Evolutionary conservation across 306 rosid genomes (phyloP).

Genomic region (Astragalus glycyphyllos): DNA sequence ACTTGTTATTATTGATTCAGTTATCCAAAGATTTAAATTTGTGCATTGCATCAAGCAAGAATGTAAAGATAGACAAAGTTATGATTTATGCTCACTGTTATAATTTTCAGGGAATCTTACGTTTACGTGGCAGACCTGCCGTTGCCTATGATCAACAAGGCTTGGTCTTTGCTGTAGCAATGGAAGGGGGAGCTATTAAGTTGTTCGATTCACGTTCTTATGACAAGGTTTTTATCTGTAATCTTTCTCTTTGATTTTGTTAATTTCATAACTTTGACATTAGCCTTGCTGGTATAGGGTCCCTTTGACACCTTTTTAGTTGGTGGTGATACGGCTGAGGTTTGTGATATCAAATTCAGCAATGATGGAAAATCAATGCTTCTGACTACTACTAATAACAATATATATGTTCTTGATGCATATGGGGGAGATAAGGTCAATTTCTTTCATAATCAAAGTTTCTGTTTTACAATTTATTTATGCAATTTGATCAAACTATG

Average conservation of each 20-base stretch:
- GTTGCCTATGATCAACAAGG: constrained; percentile 99
- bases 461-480: constrained; percentile 24
- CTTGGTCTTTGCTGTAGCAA: constrained; percentile 97
- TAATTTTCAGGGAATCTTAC: constrained; percentile 86
- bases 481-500: constrained; percentile 19
- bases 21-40: constrained; percentile 20
- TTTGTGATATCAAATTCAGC: constrained; percentile 96
- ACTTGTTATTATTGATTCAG: constrained; percentile 33
- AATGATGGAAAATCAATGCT: constrained; percentile 97
- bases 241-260: constrained; percentile 35
- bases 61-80: constrained; percentile 27
- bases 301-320: constrained; percentile 97
- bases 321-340: constrained; percentile 98
- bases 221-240: constrained; percentile 74
- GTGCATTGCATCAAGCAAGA: constrained; percentile 5
- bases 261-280: constrained; percentile 37
- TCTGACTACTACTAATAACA: constrained; percentile 84
- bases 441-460: constrained; percentile 35
- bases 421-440: constrained; percentile 93
- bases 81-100: constrained; percentile 58
- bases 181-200: constrained; percentile 99
- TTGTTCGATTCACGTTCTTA: constrained; percentile 95
- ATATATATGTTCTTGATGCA: constrained; percentile 92
- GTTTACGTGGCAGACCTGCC: constrained; percentile 90
- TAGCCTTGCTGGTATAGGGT: constrained; percentile 64